phyloP scores from a whole-genome alignment of 2,329 filamentous ascomycete genomes.

The Talaromyces piceae region DNA sequence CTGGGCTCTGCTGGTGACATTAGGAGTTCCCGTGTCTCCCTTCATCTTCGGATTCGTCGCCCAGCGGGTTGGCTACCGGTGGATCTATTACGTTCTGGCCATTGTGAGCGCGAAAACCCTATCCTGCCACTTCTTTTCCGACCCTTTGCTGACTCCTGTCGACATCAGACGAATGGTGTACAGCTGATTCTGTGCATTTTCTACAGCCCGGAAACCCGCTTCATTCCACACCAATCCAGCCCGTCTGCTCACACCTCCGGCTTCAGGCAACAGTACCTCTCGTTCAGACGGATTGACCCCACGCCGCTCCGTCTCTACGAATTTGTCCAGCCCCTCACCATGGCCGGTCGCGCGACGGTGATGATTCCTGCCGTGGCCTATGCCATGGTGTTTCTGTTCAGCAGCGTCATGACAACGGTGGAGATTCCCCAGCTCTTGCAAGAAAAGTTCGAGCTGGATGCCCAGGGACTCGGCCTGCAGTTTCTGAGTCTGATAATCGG shows the following conservation, averaged over 20 bases:
- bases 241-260: slow-evolving; percentile 17
- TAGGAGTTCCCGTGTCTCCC: slow-evolving; percentile 39
- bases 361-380: slow-evolving; percentile 48
- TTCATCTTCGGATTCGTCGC: slow-evolving; percentile 40
- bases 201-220: slow-evolving; percentile 50
- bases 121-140: slow-evolving; percentile 13
- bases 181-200: slow-evolving; percentile 53
- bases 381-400: slow-evolving; percentile 51
- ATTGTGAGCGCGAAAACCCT: slow-evolving; percentile 36
- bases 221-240: slow-evolving; percentile 28
- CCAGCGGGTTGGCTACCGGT: slow-evolving; percentile 46
- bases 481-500: slow-evolving; percentile 53
- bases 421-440: slow-evolving; percentile 54
- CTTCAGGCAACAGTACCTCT: slow-evolving; percentile 42
- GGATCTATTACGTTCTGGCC: slow-evolving; percentile 53
- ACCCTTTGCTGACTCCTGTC: slow-evolving; percentile 4
- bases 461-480: slow-evolving; percentile 52
- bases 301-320: slow-evolving; percentile 42
- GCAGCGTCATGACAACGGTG: slow-evolving; percentile 47
- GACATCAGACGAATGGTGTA: slow-evolving; percentile 45
- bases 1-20: slow-evolving; percentile 48
- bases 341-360: slow-evolving; percentile 42
- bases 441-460: slow-evolving; percentile 49
- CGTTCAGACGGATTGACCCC: slow-evolving; percentile 46
- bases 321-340: slow-evolving; percentile 46